Base-by-base conservation (phyloP, 805 yeast species). In the Groenewaldozyma tartarivorans region DNA sequence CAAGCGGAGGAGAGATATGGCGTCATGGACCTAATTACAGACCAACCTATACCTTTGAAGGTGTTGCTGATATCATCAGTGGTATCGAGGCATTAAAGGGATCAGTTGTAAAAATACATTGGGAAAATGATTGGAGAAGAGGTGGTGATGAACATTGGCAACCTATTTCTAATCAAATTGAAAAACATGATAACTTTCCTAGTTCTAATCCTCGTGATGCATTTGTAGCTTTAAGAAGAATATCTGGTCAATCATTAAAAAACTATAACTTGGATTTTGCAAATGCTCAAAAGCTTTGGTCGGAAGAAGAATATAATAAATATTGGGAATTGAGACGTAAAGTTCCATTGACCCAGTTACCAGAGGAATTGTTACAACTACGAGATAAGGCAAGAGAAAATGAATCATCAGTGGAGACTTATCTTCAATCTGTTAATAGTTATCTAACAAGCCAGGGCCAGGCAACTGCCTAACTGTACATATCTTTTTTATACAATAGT, bases 101-200 rank as follows among this genome's bases (percentile, higher is more conserved):
- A 15, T 41, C 33, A 20, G 40, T 46, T n/a, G 66, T 79, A 30
- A 72, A 66, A 35, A 66, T 86, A 19, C 71, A 68, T 51, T 88
- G 97, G 97, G 96, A 86, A 53, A 76, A 77, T 49, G 66, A 74
- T 40, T 87, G 94, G 94, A 74, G 95, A 60, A 77, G 76, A 63
- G 97, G 97, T 36, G 87, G 76, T 39, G 78, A 74, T 36, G 64
- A 68, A 47, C 70, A 79, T 59, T 87, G 96, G 96, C 65, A 73
- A 20, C 33, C 29, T 13, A 19, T 37, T 4, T 39, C 36, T 11
- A 27, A 35, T 7, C 20, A 37, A 15, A 48, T 49, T 9, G 35
- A 42, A 29, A n/a, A n/a, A n/a, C 55, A 51, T 39, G 36, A 38
- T n/a, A 39, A 48, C 16, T 21, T 51, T 26, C 55, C 55, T 3